Evolutionary conservation across 257 asterid genomes (phyloP).

Genomic region (Solanum phureja): DNA sequence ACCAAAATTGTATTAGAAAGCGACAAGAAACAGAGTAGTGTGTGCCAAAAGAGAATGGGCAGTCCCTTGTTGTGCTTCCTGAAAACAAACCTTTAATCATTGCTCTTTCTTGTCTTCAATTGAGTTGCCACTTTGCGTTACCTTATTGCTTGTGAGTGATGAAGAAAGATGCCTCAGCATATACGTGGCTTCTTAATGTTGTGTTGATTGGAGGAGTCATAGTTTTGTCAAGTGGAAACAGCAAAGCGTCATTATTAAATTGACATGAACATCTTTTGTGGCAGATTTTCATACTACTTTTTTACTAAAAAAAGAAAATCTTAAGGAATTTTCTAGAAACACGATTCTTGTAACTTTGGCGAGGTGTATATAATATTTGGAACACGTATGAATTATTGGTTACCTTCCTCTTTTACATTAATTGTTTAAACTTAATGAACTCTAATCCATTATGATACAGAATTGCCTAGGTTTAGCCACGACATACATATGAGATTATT

Average conservation of each 20-base stretch:
- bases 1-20: not conserved
- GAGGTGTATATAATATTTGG: not conserved
- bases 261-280: not conserved
- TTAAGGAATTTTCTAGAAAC: not conserved
- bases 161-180: not conserved
- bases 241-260: constrained; percentile 2
- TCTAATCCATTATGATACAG: not conserved
- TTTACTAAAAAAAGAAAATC: not conserved
- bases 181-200: constrained; percentile 3
- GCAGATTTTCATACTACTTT: not conserved
- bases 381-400: not conserved
- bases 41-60: constrained; percentile 4
- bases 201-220: constrained; percentile 10
- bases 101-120: not conserved
- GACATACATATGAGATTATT: not conserved
- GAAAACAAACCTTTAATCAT: not conserved
- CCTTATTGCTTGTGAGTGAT: not conserved
- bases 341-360: not conserved
- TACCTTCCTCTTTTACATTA: not conserved
- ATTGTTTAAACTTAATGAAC: not conserved
- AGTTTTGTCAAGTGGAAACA: not conserved
- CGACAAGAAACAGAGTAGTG: constrained; percentile 8
- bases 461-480: not conserved
- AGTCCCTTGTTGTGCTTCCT: not conserved
- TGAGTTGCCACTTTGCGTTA: not conserved